Base-by-base conservation (phyloP, 768 basidiomycete species). In the Aureoboletus auriporus region DNA sequence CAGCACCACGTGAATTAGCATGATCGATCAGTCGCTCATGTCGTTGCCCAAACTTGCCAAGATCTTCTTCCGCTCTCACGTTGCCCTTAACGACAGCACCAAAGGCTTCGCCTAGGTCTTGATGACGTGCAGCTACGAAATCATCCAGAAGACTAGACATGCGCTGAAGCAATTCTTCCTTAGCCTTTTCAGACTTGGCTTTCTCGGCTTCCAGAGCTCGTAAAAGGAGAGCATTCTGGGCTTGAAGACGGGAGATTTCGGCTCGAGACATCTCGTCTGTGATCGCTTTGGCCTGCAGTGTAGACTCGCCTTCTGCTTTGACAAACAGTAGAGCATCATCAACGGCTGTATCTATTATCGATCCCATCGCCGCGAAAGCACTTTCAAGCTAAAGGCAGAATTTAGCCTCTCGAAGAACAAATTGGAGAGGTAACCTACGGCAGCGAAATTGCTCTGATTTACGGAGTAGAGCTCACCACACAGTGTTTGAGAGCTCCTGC, bases 131-230 rank as follows among this genome's bases (percentile, higher is more conserved):
- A 37, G 76, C 68, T 28, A 83, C 76, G 64, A 86, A 94, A 26
- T 79, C 83, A 10, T 78, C 81, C 2, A 96, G 69, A 54, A 93
- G 72, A 4, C 73, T 72, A 1, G 88, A 86, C 42, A 95, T 75
- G 34, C 83, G 84, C 36, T 84, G 77, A n/a, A 93, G 66, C 11
- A 95, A 65, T 35, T 88, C 85, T 36, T 83, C 81, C 50, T 82
- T 86, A 1, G 86, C 79, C 42, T 75, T 78, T 23, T 84, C 80
- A 0, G 85, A 77, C 51, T 81, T 84, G 12, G 64, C 61, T 61
- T 79, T 80, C 64, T 95, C 90, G 13, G 76, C 66, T 51, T 81
- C 78, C 11, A 94, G 70, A 55, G 89, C 68, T 37, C 73, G 72
- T 7, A 69, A 66, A 36, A 96, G 73, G 8, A 75, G 67, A 27